phyloP scores from a whole-genome alignment of 2,329 filamentous ascomycete genomes.

The Neopestalotiopsis rosae region DNA sequence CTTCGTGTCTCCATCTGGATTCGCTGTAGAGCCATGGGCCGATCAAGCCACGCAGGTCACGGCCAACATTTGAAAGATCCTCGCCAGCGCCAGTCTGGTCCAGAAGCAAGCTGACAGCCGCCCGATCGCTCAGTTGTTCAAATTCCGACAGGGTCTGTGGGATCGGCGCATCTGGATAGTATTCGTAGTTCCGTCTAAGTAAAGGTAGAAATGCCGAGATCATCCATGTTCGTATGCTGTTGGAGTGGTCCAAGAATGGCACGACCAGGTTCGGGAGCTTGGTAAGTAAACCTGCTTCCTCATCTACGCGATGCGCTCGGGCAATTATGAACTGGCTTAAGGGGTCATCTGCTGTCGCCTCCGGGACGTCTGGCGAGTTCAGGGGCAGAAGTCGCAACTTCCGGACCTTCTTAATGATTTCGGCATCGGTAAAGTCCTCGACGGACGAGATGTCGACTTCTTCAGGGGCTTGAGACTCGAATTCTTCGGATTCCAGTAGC shows the following conservation, averaged over 20 bases:
- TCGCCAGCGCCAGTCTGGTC: slow-evolving; percentile 55
- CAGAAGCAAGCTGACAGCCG: slow-evolving; percentile 67
- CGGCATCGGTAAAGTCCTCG: slow-evolving; percentile 62
- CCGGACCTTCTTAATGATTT: slow-evolving; percentile 67
- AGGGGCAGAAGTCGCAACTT: slow-evolving; percentile 70
- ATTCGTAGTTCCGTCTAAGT: slow-evolving; percentile 71
- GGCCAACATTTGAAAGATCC: slow-evolving; percentile 51
- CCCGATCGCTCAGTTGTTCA: slow-evolving; percentile 61
- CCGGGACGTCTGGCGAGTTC: slow-evolving; percentile 50
- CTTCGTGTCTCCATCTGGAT: slow-evolving; percentile 55
- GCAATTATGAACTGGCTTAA: slow-evolving; percentile 70
- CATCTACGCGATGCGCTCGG: slow-evolving; percentile 71
- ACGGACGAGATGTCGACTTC: slow-evolving; percentile 63
- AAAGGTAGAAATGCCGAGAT: slow-evolving; percentile 73
- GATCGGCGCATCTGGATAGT: slow-evolving; percentile 60
- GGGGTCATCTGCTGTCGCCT: slow-evolving; percentile 56
- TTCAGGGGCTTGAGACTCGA: slow-evolving; percentile 43
- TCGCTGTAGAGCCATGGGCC: slow-evolving; percentile 77
- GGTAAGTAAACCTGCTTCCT: slow-evolving; percentile 73
- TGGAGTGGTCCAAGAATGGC: slow-evolving; percentile 69
- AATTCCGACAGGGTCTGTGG: slow-evolving; percentile 66
- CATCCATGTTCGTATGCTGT: slow-evolving; percentile 70
- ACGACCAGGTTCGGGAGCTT: slow-evolving; percentile 70
- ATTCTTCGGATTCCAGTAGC: slow-evolving; percentile 57
- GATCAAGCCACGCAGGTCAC: slow-evolving; percentile 71